Base-by-base conservation (phyloP, 2,329 filamentous ascomycete genomes). In the Fonsecaea erecta region DNA sequence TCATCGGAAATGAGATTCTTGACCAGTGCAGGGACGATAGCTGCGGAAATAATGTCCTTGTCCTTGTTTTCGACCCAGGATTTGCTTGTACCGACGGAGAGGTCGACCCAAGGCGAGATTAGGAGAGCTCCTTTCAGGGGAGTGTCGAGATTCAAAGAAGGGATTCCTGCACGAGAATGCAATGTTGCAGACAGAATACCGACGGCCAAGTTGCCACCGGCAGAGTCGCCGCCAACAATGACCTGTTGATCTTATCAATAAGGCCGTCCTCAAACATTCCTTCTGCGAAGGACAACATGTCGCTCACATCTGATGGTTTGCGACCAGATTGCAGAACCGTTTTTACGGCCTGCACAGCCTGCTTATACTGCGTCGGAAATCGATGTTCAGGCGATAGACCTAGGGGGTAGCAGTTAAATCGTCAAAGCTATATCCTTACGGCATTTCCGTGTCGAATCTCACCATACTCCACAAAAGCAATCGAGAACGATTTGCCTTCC, bases 211-310 rank as follows among this genome's bases (percentile, higher is more conserved):
- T 68, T 66, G 3, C 48, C 68, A 6, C 68, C 68, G 7, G 57
- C 57, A 3, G 59, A 65, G 52, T 70, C 68, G 14, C 68, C 68
- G 3, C 59, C 66, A 43, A 70, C 34, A 18, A 67, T 35, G 16
- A 70, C 51, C 57, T 69, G n/a, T 37, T 7, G 30, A 14, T 11
- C 24, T 59, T 16, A 43, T 37, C 24, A 34, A 46, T 24, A 34
- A 3, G 43, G 4, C 1, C 5, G 21, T 48, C 16, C 43, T 3
- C 18, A 24, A 11, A 1, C 9, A 26, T 12, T 11, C 43, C 43
- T 48, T 24, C 1, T 5, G 14, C 1, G 43, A 12, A 3, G 9
- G 43, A 48, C 21, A 40, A 48, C n/a, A 40, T n/a, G 18, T n/a
- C 12, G 9, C 59, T 28, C 32, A 66, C 64, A 60, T 66, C 52